Evolutionary conservation across 768 basidiomycete species (phyloP).

Genomic region (Chalciporus pseudorubinellus): DNA sequence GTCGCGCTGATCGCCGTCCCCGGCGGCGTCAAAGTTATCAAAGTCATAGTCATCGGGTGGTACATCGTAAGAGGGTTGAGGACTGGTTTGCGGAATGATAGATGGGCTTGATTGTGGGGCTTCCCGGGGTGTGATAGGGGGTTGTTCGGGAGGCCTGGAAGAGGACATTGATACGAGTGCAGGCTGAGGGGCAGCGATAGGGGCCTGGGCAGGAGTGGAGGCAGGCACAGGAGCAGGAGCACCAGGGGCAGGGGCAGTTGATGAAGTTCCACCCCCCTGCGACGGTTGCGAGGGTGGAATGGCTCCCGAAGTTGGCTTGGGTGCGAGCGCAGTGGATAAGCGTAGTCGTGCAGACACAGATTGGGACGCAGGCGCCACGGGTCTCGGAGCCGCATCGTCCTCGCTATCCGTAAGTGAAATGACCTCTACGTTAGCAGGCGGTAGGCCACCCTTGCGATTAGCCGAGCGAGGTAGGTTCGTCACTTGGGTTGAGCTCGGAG

Average conservation of each 20-base stretch:
- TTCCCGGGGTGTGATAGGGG: background rate
- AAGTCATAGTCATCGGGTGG: conserved; percentile 11
- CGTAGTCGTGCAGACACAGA: background rate
- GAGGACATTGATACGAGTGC: background rate
- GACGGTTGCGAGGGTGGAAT: background rate
- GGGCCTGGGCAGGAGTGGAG: background rate
- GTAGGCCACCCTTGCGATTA: conserved; percentile 1
- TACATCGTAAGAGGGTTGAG: conserved; percentile 1
- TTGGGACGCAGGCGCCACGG: background rate
- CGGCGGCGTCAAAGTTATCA: conserved; percentile 9
- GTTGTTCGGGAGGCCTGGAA: background rate
- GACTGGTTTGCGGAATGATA: background rate
- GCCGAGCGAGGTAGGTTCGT: background rate
- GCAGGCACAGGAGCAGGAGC: background rate
- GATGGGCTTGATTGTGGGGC: background rate
- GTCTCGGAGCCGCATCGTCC: background rate
- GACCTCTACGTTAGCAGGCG: conserved; percentile 20
- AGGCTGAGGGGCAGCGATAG: background rate
- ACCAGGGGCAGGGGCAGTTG: background rate
- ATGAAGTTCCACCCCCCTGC: too few relatives aligned
- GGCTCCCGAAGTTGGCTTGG: background rate
- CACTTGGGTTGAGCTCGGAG: background rate
- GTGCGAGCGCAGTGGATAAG: background rate
- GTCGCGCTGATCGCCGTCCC: background rate
- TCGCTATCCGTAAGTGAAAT: conserved; percentile 32